Evolutionary conservation across 495 filamentous ascomycete genomes (phyloP), one percentile per base, ranked within the genome.

Genomic region (Hypomontagnella submonticulosa): DNA sequence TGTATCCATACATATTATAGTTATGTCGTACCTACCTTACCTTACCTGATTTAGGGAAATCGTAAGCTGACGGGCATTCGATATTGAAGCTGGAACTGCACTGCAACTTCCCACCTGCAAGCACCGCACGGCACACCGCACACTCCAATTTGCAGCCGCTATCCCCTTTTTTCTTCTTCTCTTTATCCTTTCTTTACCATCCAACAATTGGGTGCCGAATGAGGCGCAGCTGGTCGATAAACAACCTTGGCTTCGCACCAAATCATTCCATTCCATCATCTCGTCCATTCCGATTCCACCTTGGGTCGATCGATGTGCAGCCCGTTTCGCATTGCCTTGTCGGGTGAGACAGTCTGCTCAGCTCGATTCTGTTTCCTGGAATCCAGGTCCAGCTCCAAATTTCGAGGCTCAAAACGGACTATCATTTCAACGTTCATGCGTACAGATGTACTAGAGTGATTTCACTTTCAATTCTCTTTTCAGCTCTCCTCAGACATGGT

Each of bases 221-320:
- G 55, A 51, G 60, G 65, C 65, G 65, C 65, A 68, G 60, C 49
- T 4, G 3, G 12, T 40, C 11, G 13, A 63, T 55, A 20, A 32
- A 32, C 33, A 6, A 41, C 9, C 44, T 33, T 38, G 32, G 18
- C 47, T 27, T 6, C 13, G 46, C 63, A 52, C 56, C 43, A 57
- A 51, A 20, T 52, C 57, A 61, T 42, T 18, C 23, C 38, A 63
- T 58, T 52, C 57, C 51, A 48, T 41, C 48, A 46, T 56, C 52
- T 46, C 15, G 44, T 68, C 65, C 54, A 16, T 27, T 44, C 38
- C 47, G 48, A 53, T 57, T 48, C 44, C 3, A 56, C 16, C 47
- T 57, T 56, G 20, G 43, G 36, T 55, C 42, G 47, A 63, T 56
- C 49, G 27, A 46, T 38, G 23, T 15, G 16, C 48, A 16, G 54